Evolutionary conservation across 208 protist genomes (phyloP), one percentile per base, ranked within the genome.

Genomic region (Strigomonas galati): DNA sequence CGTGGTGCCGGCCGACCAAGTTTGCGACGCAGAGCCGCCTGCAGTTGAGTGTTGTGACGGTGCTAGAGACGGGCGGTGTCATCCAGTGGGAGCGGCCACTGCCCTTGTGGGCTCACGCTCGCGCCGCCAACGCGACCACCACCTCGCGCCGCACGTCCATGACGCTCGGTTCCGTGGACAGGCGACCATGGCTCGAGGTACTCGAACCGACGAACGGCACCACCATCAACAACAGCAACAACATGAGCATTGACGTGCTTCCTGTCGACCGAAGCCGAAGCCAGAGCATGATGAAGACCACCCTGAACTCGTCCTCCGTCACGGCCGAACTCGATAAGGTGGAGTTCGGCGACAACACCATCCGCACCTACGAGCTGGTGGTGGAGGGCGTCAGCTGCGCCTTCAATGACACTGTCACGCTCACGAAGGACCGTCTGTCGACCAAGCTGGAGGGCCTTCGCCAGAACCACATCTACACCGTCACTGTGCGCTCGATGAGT

Each of bases 1-100:
- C 81, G 61, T 97, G 92, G 90, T 94, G 89, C 71, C 23, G 66
- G 10, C 49, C 76, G 14, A 91, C 79, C 17, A 87, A 88, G 67
- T 92, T 96, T 64, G 73, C 94, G 12, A 96, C 90, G 15, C 82
- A 91, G 67, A 84, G 84, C 60, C 79, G 84, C 10, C 75, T 97
- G 31, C 55, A 82, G 69, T 66, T 97, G 28, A 77, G 63, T 2
- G 84, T 96, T 2, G 74, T 84, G 23, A 66, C 72, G 44, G 85
- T 97, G 32, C 91, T 92, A 72, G 92, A 95, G 68, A 76, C 79
- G 21, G 81, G 52, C 23, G 62, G 91, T 51, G 37, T 71, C 3
- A 69, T 94, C 27, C 84, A 77, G 52, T 97, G 92, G 92, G 79
- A 72, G 32, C 84, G 92, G 7, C 85, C 82, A 4, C 72, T 79